phyloP scores from a whole-genome alignment of 257 asterid genomes.

The Leonotis leonurus region DNA sequence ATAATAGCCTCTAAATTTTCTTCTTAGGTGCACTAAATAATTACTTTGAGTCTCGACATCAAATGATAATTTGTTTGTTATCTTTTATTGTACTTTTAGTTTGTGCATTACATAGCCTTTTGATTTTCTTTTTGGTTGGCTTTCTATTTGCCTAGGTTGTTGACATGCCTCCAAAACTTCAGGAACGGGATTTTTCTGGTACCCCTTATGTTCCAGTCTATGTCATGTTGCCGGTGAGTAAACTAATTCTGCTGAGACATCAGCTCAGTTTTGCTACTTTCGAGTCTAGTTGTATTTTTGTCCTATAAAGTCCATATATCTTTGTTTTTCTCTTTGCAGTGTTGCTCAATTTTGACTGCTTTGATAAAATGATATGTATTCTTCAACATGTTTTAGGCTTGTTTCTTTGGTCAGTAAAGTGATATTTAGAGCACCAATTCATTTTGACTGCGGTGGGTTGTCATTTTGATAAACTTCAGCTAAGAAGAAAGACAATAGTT shows the following conservation, averaged over 20 bases:
- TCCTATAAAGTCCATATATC: conserved; percentile 7
- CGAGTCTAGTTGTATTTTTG: conserved; percentile 6
- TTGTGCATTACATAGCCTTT: conserved; percentile 5
- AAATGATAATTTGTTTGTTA: background rate
- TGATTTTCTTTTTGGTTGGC: conserved; percentile 15
- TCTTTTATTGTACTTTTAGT: background rate
- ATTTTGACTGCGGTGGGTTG: conserved; percentile 13
- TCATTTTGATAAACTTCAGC: conserved; percentile 13
- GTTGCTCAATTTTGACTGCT: background rate
- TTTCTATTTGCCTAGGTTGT: conserved; percentile 45
- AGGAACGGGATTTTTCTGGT: conserved; percentile 79
- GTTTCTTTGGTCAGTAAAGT: conserved; percentile 2
- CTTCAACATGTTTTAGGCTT: conserved; percentile 5
- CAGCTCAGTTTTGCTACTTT: conserved; percentile 9
- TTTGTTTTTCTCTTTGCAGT: background rate
- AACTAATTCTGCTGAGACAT: conserved; percentile 4
- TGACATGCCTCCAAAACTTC: conserved; percentile 56
- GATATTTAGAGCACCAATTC: conserved; percentile 9
- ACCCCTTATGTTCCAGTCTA: conserved; percentile 80
- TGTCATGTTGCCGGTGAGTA: conserved; percentile 94
- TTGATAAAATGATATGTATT: background rate
- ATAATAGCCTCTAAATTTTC: background rate
- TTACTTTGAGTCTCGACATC: background rate
- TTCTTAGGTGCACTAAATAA: background rate
- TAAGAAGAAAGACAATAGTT: conserved; percentile 15